These are phyloP conservation scores for Immersiella caudata DNA, from an alignment of 495 filamentous ascomycete species.

Conservation along the genomic window DNA sequence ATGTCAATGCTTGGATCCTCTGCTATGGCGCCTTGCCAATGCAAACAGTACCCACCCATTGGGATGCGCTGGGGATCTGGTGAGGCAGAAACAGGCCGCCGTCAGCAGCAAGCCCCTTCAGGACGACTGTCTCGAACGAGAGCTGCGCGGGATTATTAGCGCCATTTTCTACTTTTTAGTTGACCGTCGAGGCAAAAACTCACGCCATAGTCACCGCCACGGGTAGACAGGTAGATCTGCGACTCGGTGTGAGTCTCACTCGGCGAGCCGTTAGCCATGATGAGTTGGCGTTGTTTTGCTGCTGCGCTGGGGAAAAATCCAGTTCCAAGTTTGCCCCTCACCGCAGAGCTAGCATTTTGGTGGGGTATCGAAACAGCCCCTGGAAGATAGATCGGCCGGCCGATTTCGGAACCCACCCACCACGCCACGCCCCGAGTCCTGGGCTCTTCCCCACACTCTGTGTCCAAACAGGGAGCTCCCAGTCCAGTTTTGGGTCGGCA, in stretches of 20 bases:
- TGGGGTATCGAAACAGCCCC: constrained; percentile 1
- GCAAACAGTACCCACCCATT: constrained; percentile 51
- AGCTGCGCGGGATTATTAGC: constrained; percentile 53
- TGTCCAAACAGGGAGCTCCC: too few species aligned
- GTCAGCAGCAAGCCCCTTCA: constrained; percentile 88
- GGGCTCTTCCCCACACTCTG: neutral
- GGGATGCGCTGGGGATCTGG: constrained; percentile 65
- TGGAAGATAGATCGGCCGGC: neutral
- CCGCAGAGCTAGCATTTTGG: constrained; percentile 4
- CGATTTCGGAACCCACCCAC: constrained; percentile 7
- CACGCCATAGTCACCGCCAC: constrained; percentile 80
- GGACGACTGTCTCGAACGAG: constrained; percentile 86
- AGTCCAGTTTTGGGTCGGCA: too few species aligned
- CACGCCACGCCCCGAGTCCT: neutral
- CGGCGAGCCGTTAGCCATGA: constrained; percentile 2
- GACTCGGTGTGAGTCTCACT: constrained; percentile 58
- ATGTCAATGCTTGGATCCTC: neutral
- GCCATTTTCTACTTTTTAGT: neutral
- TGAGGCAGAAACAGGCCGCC: constrained; percentile 91
- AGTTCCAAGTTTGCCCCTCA: constrained; percentile 8
- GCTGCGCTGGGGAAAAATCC: constrained; percentile 2
- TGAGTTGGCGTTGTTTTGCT: constrained; percentile 1
- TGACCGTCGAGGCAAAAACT: constrained; percentile 26
- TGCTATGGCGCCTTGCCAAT: too few species aligned
- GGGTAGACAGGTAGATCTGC: constrained; percentile 79